Conservation (phyloP, 495 filamentous ascomycete genomes). For the Aspergillus olivimuriae region DNA sequence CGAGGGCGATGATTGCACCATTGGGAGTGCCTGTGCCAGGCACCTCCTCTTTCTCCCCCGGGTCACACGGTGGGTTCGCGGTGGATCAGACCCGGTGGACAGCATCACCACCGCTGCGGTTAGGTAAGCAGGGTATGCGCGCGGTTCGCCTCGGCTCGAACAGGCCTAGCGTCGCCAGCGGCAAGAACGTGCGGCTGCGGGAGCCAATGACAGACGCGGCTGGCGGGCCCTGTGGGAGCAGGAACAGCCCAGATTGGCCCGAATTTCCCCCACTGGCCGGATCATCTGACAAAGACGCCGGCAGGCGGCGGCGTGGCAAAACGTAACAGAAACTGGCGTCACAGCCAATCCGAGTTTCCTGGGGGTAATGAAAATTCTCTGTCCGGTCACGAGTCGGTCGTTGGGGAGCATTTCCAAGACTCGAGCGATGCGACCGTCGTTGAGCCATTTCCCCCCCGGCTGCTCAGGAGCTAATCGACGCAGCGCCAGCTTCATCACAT, state of each 20-base stretch:
- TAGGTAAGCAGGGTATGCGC: not conserved
- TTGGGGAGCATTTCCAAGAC: not conserved
- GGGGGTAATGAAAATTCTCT: conserved; percentile 28
- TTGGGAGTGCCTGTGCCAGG: conserved; percentile 7
- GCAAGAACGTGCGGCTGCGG: not conserved
- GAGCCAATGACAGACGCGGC: not conserved
- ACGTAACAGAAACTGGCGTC: conserved; percentile 36
- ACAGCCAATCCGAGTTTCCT: conserved; percentile 30
- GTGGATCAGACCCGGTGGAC: conserved; percentile 10
- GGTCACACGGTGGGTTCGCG: conserved; percentile 15
- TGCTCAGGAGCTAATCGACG: not conserved
- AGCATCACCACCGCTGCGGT: not conserved
- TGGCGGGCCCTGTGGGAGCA: not conserved
- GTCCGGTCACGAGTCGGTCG: conserved; percentile 14
- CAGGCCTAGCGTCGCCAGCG: not conserved
- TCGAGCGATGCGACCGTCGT: too few relatives aligned
- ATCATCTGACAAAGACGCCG: conserved; percentile 29
- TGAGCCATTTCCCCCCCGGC: too few relatives aligned
- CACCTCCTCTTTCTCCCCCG: conserved; percentile 1
- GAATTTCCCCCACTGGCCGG: conserved; percentile 4
- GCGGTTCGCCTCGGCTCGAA: conserved; percentile 1
- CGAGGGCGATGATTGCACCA: conserved; percentile 15
- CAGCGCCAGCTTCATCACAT: too few relatives aligned
- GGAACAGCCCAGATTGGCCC: conserved; percentile 11
- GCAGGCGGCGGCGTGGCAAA: conserved; percentile 14